Conservation (phyloP, 768 basidiomycete species). For the Grammothele lineata region DNA sequence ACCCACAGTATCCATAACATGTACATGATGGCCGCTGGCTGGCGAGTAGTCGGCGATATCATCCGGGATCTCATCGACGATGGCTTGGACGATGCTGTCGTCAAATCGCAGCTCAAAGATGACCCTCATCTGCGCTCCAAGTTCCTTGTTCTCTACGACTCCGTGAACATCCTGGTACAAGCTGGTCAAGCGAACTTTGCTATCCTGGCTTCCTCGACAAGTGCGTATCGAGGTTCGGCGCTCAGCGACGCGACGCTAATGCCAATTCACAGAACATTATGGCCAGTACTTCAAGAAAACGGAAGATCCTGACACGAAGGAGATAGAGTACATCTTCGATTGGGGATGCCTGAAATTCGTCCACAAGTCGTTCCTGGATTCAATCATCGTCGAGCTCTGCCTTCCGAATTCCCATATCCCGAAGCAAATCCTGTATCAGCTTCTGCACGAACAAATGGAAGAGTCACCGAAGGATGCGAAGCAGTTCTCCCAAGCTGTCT, state of each 20-base stretch:
- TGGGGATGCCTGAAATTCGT: slow-evolving; percentile 57
- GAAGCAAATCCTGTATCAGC: slow-evolving; percentile 56
- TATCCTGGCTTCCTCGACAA: slow-evolving; percentile 61
- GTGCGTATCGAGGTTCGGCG: slow-evolving; percentile 39
- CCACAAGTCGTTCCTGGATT: slow-evolving; percentile 76
- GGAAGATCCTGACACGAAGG: slow-evolving; percentile 35
- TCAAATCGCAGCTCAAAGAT: slow-evolving; percentile 50
- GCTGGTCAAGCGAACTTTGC: slow-evolving; percentile 64
- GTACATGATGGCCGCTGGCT: slow-evolving; percentile 79
- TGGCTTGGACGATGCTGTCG: slow-evolving; percentile 49
- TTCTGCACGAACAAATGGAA: slow-evolving; percentile 66
- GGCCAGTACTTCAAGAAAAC: slow-evolving; percentile 60
- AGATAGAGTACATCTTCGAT: slow-evolving; percentile 60
- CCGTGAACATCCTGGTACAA: slow-evolving; percentile 55
- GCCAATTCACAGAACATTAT: slow-evolving; percentile 78
- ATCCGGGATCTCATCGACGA: slow-evolving; percentile 51
- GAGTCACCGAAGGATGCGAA: slow-evolving; percentile 72
- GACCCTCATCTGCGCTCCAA: slow-evolving; percentile 47
- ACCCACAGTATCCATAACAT: slow-evolving; percentile 70
- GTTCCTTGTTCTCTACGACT: slow-evolving; percentile 63
- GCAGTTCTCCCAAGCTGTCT: slow-evolving; percentile 74
- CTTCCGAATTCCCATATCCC: slow-evolving; percentile 70
- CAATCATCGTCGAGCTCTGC: slow-evolving; percentile 78
- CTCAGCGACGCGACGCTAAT: neutral
- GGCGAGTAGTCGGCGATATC: slow-evolving; percentile 65